Percentiles rank a stretch among this genome's conserved stretches.
phyloP scores from a whole-genome alignment of 176 grass and related monocot genomes.

The Oryza nivara region DNA sequence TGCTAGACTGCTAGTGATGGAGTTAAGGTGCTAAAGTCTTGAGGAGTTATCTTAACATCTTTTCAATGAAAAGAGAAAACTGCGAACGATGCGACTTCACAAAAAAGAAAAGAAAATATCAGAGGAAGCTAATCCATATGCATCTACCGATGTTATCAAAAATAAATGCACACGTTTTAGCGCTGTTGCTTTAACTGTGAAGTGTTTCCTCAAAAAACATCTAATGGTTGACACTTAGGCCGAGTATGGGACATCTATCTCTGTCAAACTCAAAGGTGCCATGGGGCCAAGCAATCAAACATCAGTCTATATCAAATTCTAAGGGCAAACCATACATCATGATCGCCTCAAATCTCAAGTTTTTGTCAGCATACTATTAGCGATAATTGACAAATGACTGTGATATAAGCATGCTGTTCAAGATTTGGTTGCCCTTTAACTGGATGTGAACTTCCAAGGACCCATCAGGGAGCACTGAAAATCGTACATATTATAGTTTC shows the following conservation, averaged over 20 bases:
- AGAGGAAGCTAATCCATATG: not conserved
- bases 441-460: slow-evolving; percentile 9
- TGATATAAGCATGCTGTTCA: not conserved
- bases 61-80: slow-evolving; percentile 4
- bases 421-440: slow-evolving; percentile 24
- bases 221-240: not conserved
- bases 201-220: not conserved
- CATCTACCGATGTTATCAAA: not conserved
- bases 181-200: not conserved
- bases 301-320: not conserved
- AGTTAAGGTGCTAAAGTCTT: slow-evolving; percentile 10
- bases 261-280: not conserved
- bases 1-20: not conserved
- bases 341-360: not conserved
- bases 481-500: slow-evolving; percentile 9
- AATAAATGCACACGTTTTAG: not conserved
- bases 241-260: not conserved
- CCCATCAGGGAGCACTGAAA: slow-evolving; percentile 8
- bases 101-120: not conserved
- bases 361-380: not conserved
- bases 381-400: not conserved
- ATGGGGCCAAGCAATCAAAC: not conserved
- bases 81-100: not conserved
- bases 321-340: not conserved
- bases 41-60: not conserved